These are phyloP conservation scores for Dictyostelium intermedium DNA, from an alignment of 78 protist species.

Conservation along the genomic window DNA sequence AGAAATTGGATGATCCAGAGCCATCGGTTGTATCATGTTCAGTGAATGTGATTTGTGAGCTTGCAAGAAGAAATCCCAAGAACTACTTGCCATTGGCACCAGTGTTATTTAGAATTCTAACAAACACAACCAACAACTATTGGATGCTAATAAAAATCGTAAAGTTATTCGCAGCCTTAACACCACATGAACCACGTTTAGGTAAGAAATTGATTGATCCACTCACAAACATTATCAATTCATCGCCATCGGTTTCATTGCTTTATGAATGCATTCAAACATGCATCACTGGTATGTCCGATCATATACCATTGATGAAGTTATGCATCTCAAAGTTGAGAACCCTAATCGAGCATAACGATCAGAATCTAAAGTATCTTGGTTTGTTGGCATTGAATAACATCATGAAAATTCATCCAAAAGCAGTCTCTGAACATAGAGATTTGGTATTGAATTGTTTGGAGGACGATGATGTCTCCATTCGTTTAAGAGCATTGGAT, in stretches of 20 bases:
- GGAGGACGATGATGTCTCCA: slow-evolving; percentile 93
- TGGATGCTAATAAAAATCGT: slow-evolving; percentile 98
- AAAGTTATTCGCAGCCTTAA: slow-evolving; percentile 93
- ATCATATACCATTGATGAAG: slow-evolving; percentile 78
- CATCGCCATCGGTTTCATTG: slow-evolving; percentile 93
- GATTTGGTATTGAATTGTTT: slow-evolving; percentile 88
- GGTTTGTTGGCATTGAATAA: slow-evolving; percentile 92
- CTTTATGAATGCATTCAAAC: slow-evolving; percentile 95
- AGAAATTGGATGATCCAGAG: slow-evolving; percentile 93
- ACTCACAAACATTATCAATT: slow-evolving; percentile 89
- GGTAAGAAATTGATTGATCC: slow-evolving; percentile 95
- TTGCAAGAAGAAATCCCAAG: slow-evolving; percentile 96
- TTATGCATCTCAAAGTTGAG: slow-evolving; percentile 91
- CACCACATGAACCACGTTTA: slow-evolving; percentile 96
- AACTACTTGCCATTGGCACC: slow-evolving; percentile 97
- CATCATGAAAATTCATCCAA: slow-evolving; percentile 90
- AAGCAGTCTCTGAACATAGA: slow-evolving; percentile 84
- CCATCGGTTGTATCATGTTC: slow-evolving; percentile 92
- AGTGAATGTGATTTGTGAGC: slow-evolving; percentile 97
- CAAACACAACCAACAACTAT: slow-evolving; percentile 86
- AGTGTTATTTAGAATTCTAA: slow-evolving; percentile 89
- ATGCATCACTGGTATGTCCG: slow-evolving; percentile 85
- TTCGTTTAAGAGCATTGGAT: slow-evolving; percentile 94
- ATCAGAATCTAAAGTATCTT: slow-evolving; percentile 97
- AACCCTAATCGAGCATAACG: slow-evolving; percentile 93